phyloP scores from a whole-genome alignment of 495 filamentous ascomycete genomes.

The Aspergillus ellipticus region DNA sequence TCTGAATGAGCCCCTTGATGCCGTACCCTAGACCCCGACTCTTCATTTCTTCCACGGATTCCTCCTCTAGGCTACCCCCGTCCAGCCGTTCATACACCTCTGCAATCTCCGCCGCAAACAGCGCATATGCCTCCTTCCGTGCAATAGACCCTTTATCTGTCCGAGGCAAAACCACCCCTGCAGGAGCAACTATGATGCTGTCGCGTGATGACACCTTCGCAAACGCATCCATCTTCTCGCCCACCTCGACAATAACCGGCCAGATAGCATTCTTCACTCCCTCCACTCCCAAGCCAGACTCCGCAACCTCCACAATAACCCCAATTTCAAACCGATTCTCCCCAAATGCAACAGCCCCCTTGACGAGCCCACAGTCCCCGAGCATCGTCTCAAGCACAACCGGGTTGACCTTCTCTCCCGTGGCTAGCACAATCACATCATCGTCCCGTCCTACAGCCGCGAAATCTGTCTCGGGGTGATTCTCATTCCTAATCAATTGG shows the following conservation, averaged over 20 bases:
- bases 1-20: slow-evolving; percentile 13
- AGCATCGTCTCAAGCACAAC: too few relatives aligned
- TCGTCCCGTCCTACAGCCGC: slow-evolving; percentile 57
- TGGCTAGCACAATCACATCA: slow-evolving; percentile 61
- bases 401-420: slow-evolving; percentile 63
- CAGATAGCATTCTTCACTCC: slow-evolving; percentile 22
- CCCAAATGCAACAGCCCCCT: slow-evolving; percentile 32
- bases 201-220: slow-evolving; percentile 24
- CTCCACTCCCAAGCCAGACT: neutral
- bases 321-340: slow-evolving; percentile 30
- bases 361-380: slow-evolving; percentile 17
- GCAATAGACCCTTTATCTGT: slow-evolving; percentile 35
- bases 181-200: slow-evolving; percentile 24
- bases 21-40: neutral
- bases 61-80: neutral
- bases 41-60: too few relatives aligned
- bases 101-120: slow-evolving; percentile 28
- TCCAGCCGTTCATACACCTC: slow-evolving; percentile 24
- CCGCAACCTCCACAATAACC: slow-evolving; percentile 24
- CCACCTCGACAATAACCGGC: slow-evolving; percentile 20
- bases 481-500: slow-evolving; percentile 19
- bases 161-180: slow-evolving; percentile 19
- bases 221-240: slow-evolving; percentile 24
- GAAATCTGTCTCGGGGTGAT: slow-evolving; percentile 16
- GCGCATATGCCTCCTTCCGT: slow-evolving; percentile 26